Evolutionary conservation across 2,329 filamentous ascomycete species (phyloP), one percentile per base, ranked within the genome.

Genomic region (Aureobasidium subglaciale): DNA sequence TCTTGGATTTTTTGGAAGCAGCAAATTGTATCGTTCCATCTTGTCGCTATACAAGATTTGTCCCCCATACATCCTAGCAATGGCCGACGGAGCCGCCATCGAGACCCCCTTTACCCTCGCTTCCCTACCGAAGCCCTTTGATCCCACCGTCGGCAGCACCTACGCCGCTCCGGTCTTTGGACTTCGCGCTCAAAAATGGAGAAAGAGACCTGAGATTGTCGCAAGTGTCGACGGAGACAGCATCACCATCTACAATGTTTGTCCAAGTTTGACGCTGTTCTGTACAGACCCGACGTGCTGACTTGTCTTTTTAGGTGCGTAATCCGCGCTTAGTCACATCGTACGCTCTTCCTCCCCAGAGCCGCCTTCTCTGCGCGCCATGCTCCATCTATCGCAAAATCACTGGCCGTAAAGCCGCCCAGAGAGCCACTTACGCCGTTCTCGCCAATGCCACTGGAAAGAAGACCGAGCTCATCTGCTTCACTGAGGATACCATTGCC

Each of bases 221-320:
- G 75, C 82, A 18, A 80, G 75, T 1, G 71, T 84, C 13, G 81
- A 85, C 64, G 81, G 81, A 35, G 80, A 85, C 64, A 78, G 78
- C 27, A 70, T 85, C 48, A 83, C 79, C 60, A 77, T 85, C 32
- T 84, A 84, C 69, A 81, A 82, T 68, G 82, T 84, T 72, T 45
- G 68, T 29, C n/a, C 9, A 5, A 18, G 5, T 13, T 7, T 22
- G 9, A 18, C 20, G 6, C 7, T 6, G 1, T 34, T 10, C 6
- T 43, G 16, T 25, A 41, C 15, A 30, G 4, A 3, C 11, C 40
- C 29, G 8, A 38, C 25, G n/a, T 41, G 25, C 53, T 49, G 18
- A 59, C 30, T 40, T 6, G 25, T 1, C n/a, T 16, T 25, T 27
- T 10, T 57, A 85, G 82, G 70, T 84, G 20, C 79, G 83, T 74